A percentile compares a stretch with the other conserved stretches of the same genome.
These are phyloP conservation scores for Gryganskiella cystojenkinii DNA, from an alignment of 192 early-diverging fungal genomes.

Conservation along the genomic window DNA sequence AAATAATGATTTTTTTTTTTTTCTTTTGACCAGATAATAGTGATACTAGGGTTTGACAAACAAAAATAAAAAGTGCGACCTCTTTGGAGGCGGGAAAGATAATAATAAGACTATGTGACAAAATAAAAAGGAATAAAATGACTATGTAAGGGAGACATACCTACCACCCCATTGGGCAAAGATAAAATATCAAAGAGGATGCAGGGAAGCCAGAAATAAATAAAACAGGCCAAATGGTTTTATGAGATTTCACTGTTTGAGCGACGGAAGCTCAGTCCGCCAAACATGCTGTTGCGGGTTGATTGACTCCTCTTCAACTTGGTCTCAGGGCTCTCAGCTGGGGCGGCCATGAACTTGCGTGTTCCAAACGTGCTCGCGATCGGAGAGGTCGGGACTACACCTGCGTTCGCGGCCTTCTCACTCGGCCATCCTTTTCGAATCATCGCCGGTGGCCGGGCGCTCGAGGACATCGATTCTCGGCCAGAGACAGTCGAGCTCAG, in stretches of 20 bases:
- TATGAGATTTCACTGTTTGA: slow-evolving; percentile 14
- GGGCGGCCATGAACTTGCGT: slow-evolving; percentile 46
- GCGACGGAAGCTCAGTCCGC: slow-evolving; percentile 40
- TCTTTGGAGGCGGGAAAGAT: too few species aligned
- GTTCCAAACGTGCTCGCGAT: slow-evolving; percentile 31
- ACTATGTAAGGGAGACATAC: too few species aligned
- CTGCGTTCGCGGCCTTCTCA: slow-evolving; percentile 50
- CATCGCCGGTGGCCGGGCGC: slow-evolving; percentile 20
- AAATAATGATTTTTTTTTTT: too few species aligned
- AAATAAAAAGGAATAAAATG: too few species aligned
- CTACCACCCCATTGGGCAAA: too few species aligned
- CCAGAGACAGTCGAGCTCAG: slow-evolving; percentile 35
- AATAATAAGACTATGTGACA: neutral
- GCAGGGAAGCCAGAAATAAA: neutral
- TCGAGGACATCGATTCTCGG: slow-evolving; percentile 39
- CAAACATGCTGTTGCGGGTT: slow-evolving; percentile 46
- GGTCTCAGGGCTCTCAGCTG: slow-evolving; percentile 5
- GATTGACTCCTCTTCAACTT: slow-evolving; percentile 52
- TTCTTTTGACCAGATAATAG: too few species aligned
- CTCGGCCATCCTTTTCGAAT: slow-evolving; percentile 53
- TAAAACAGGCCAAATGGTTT: neutral
- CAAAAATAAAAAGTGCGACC: too few species aligned
- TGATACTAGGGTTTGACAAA: too few species aligned
- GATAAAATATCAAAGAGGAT: neutral
- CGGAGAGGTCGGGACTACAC: slow-evolving; percentile 37